Evolutionary conservation across 2,329 filamentous ascomycete genomes (phyloP), one percentile per base, ranked within the genome.

Genomic region (Xylaria digitata): DNA sequence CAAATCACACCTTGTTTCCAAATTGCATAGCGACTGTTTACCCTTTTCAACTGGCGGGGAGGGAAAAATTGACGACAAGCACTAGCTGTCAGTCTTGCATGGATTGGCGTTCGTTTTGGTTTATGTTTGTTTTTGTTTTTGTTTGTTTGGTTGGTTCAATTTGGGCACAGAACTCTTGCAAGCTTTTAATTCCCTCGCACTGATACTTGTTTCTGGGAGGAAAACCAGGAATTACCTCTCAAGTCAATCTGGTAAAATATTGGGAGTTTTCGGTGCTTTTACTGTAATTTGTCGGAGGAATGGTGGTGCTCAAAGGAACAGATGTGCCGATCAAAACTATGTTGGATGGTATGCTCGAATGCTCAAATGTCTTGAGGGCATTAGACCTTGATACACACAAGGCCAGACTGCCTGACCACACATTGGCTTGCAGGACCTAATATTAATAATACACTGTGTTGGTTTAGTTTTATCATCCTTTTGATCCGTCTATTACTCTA

Each of bases 11-110:
- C 77, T 78, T 81, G 63, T 81, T 80, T 70, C 81, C 80, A 82
- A 82, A 83, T 79, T 85, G 84, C 84, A 86, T 86, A 85, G 84
- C 84, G 83, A 82, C 82, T 84, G 80, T 82, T 82, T 81, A 76
- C 70, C 63, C 65, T 71, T 72, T 76, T 73, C 63, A 70, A 72
- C 63, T 63, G 74, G 73, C 70, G 70, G 37, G 55, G 68, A 61
- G 67, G 65, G 68, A 71, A 75, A 75, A 74, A 69, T 57, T 67
- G 71, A 67, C 72, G 72, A 74, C 71, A 66, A 66, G 72, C 59
- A 48, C 69, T 70, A 71, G 71, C 69, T 73, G 74, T 73, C 70
- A 66, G 73, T 75, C 72, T 73, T 72, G 76, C 76, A 78, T 78
- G 72, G 74, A 72, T 67, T 71, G 76, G 76, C 74, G 76, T 77